A percentile compares a stretch with the other conserved stretches of the same genome.
These are phyloP conservation scores for Russula olivacea DNA, from an alignment of 768 basidiomycete genomes.

Conservation along the genomic window DNA sequence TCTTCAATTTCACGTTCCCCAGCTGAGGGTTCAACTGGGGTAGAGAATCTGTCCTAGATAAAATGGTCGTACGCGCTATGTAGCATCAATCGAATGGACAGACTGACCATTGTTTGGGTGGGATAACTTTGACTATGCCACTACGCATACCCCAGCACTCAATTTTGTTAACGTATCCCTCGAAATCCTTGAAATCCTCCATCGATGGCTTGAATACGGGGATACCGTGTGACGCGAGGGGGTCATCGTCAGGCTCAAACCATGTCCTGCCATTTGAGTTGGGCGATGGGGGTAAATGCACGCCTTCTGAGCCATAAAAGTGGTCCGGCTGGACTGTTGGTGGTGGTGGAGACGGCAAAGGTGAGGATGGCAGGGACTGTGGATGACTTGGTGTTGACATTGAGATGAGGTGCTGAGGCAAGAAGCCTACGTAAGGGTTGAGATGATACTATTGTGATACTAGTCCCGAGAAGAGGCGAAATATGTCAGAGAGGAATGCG, in stretches of 20 bases:
- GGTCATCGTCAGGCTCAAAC: conserved; percentile 78
- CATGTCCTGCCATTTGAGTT: conserved; percentile 56
- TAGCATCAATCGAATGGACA: conserved; percentile 21
- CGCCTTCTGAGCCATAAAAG: conserved; percentile 59
- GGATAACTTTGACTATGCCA: conserved; percentile 95
- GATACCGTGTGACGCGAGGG: conserved; percentile 78
- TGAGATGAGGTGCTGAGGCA: background rate
- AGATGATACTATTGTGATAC: background rate
- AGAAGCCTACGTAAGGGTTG: background rate
- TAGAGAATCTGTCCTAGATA: conserved; percentile 58
- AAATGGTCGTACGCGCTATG: conserved; percentile 22
- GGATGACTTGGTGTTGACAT: conserved; percentile 27
- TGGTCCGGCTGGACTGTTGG: conserved; percentile 71
- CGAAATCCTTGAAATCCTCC: conserved; percentile 89
- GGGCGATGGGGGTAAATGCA: conserved; percentile 50
- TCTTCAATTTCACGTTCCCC: conserved; percentile 67
- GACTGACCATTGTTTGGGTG: conserved; percentile 86
- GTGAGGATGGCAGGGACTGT: conserved; percentile 39
- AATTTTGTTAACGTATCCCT: conserved; percentile 78
- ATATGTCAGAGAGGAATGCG: background rate
- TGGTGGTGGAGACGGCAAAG: conserved; percentile 41
- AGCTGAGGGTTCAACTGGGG: conserved; percentile 71
- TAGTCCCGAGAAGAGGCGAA: background rate
- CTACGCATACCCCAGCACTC: conserved; percentile 87
- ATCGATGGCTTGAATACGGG: conserved; percentile 95